Conservation (phyloP, 805 yeast species). For the Hanseniaspora hatyaiensis region DNA sequence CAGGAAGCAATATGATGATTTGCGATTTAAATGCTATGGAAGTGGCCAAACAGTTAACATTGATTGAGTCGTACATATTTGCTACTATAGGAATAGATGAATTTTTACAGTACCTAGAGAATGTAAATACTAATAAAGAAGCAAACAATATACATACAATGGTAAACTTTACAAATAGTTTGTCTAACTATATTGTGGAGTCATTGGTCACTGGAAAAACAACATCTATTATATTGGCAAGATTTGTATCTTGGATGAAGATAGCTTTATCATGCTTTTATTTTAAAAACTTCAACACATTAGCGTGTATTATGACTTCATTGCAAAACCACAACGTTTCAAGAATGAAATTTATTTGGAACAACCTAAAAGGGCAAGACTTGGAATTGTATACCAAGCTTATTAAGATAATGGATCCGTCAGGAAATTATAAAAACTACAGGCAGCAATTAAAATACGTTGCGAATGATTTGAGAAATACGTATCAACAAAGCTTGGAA, state of each 20-base stretch:
- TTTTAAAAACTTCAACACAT: conserved; percentile 62
- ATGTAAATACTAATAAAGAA: conserved; percentile 47
- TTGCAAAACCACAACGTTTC: conserved; percentile 62
- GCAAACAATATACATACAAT: conserved; percentile 49
- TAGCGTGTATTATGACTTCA: conserved; percentile 68
- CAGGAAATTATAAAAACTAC: conserved; percentile 59
- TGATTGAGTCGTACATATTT: conserved; percentile 58
- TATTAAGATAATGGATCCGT: conserved; percentile 60
- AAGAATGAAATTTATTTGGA: conserved; percentile 51
- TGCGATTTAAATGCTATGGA: conserved; percentile 54
- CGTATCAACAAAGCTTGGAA: conserved; percentile 32
- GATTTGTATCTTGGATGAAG: conserved; percentile 60
- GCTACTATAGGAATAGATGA: conserved; percentile 54
- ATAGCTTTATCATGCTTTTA: conserved; percentile 62
- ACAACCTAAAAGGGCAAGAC: conserved; percentile 46
- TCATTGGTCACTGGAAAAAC: conserved; percentile 48
- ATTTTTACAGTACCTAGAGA: conserved; percentile 47
- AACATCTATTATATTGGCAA: conserved; percentile 23
- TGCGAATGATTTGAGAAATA: conserved; percentile 16
- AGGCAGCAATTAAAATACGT: conserved; percentile 50
- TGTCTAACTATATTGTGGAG: conserved; percentile 64
- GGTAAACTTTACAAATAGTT: conserved; percentile 54
- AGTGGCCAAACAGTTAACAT: conserved; percentile 63
- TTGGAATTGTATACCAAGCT: conserved; percentile 51
- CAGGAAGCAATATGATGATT: conserved; percentile 18